Conservation (phyloP, 768 basidiomycete species). For the Fomitopsis serialis region DNA sequence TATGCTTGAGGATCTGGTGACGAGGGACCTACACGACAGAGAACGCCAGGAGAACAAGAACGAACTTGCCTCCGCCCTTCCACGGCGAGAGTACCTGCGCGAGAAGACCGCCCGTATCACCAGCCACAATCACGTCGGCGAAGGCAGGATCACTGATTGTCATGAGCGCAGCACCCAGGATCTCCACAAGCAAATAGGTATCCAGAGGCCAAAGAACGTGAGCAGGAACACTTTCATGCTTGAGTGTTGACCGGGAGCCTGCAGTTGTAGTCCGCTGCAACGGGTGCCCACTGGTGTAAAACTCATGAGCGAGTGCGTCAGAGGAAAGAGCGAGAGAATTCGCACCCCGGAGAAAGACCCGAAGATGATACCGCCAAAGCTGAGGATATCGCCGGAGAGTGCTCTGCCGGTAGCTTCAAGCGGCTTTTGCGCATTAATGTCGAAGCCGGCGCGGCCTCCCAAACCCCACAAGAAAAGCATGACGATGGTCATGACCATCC, state of each 20-base stretch:
- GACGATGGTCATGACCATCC: conserved; percentile 42
- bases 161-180: conserved; percentile 44
- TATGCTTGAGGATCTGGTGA: neutral
- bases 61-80: conserved; percentile 40
- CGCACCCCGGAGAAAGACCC: conserved; percentile 38
- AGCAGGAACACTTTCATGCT: conserved; percentile 39
- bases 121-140: conserved; percentile 26
- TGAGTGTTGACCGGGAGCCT: conserved; percentile 38
- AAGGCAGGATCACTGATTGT: conserved; percentile 31
- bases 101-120: conserved; percentile 43
- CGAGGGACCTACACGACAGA: conserved; percentile 27
- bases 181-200: conserved; percentile 44
- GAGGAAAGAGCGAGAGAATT: neutral
- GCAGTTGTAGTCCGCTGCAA: conserved; percentile 53
- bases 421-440: conserved; percentile 36
- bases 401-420: conserved; percentile 38
- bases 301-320: neutral
- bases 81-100: conserved; percentile 33
- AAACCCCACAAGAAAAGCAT: conserved; percentile 49
- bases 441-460: conserved; percentile 40
- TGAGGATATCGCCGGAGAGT: conserved; percentile 42
- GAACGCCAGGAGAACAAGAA: conserved; percentile 39
- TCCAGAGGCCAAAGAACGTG: conserved; percentile 46
- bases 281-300: conserved; percentile 35
- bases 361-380: conserved; percentile 49